These are phyloP conservation scores for Crucihimalaya himalaica DNA, from an alignment of 345 rosid genomes.

Conservation along the genomic window DNA sequence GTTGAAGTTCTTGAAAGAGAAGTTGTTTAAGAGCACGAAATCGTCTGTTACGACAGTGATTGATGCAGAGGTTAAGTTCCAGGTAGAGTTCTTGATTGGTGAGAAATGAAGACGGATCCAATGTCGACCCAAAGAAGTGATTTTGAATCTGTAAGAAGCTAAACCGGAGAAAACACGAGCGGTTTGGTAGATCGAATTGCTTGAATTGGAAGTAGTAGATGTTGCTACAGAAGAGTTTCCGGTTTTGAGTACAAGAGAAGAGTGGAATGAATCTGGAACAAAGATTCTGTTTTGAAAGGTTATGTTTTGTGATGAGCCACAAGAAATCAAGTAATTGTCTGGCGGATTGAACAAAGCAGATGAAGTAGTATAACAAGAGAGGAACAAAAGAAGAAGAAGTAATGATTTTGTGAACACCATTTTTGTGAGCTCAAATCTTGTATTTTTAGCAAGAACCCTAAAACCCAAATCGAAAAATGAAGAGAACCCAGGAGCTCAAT, in stretches of 20 bases:
- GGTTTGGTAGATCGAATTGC: slow-evolving; percentile 61
- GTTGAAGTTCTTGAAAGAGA: slow-evolving; percentile 66
- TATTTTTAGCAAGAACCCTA: slow-evolving; percentile 31
- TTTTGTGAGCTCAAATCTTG: slow-evolving; percentile 11
- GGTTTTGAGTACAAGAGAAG: slow-evolving; percentile 55
- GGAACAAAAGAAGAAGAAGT: slow-evolving; percentile 45
- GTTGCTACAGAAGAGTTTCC: slow-evolving; percentile 51
- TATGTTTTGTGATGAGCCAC: slow-evolving; percentile 79
- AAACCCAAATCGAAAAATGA: slow-evolving; percentile 27
- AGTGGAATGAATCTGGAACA: slow-evolving; percentile 71
- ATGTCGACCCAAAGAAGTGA: slow-evolving; percentile 73
- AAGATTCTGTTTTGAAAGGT: slow-evolving; percentile 70
- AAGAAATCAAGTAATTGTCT: slow-evolving; percentile 80
- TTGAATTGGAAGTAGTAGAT: slow-evolving; percentile 47
- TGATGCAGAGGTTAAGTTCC: slow-evolving; percentile 59
- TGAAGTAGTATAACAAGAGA: slow-evolving; percentile 40
- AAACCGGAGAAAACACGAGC: slow-evolving; percentile 75
- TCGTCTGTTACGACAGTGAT: slow-evolving; percentile 71
- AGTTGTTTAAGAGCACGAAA: slow-evolving; percentile 85
- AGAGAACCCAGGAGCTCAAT: slow-evolving; percentile 37
- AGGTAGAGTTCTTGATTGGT: slow-evolving; percentile 57
- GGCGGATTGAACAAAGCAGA: slow-evolving; percentile 60
- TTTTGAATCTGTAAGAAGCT: slow-evolving; percentile 73
- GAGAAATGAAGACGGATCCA: slow-evolving; percentile 97
- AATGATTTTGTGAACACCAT: slow-evolving; percentile 28